Evolutionary conservation across 345 rosid species (phyloP).

Genomic region (Rhizophora apiculata): DNA sequence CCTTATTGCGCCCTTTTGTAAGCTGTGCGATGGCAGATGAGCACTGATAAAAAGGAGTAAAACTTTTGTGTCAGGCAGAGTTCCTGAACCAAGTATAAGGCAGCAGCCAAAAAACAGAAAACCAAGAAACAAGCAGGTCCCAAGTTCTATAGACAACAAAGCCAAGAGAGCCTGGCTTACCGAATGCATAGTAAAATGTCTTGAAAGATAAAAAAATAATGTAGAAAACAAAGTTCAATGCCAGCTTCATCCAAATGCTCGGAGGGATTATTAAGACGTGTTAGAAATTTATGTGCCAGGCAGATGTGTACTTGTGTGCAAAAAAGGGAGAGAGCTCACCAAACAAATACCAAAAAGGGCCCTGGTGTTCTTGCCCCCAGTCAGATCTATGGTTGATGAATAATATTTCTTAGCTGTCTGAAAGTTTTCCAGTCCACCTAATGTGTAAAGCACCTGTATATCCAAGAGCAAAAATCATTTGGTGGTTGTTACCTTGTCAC

Average conservation of each 20-base stretch:
- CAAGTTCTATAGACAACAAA: background rate
- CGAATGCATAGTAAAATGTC: no score
- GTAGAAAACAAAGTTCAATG: background rate
- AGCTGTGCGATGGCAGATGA: slow-evolving; percentile 75
- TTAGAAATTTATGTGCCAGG: background rate
- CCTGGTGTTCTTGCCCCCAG: slow-evolving; percentile 90
- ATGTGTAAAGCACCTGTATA: slow-evolving; percentile 81
- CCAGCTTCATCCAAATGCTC: background rate
- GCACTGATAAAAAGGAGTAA: slow-evolving; percentile 47
- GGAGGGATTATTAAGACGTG: background rate
- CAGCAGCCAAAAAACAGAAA: no score
- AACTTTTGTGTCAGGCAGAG: slow-evolving; percentile 14
- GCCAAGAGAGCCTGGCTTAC: no score
- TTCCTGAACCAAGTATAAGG: background rate
- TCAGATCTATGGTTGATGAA: slow-evolving; percentile 75
- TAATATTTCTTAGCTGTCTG: slow-evolving; percentile 85
- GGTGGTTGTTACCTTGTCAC: background rate
- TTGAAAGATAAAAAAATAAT: no score
- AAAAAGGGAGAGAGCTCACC: slow-evolving; percentile 44
- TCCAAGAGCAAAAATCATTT: slow-evolving; percentile 12
- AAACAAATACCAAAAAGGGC: slow-evolving; percentile 85
- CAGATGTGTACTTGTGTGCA: no score
- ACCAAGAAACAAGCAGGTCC: background rate
- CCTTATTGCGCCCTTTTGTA: slow-evolving; percentile 76
- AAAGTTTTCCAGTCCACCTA: slow-evolving; percentile 87